phyloP scores from a whole-genome alignment of 345 rosid species.

The Capsella bursapastoris region DNA sequence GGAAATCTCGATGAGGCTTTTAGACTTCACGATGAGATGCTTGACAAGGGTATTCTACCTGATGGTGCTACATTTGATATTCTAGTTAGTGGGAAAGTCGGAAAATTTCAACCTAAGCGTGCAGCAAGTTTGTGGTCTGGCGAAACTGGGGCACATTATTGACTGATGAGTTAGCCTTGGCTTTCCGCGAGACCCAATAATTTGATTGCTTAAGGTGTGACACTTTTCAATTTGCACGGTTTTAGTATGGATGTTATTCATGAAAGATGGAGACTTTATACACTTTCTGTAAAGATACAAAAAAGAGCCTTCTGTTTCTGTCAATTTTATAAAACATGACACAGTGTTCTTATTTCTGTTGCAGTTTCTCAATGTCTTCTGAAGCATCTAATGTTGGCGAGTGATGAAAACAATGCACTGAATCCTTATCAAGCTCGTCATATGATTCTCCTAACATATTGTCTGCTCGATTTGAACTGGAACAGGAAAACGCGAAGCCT shows the following conservation, averaged over 20 bases:
- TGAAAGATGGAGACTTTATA: background rate
- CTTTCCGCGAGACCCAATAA: slow-evolving; percentile 10
- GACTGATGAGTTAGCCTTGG: slow-evolving; percentile 30
- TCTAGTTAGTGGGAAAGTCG: slow-evolving; percentile 57
- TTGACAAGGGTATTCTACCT: slow-evolving; percentile 75
- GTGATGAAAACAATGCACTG: background rate
- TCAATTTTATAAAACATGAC: slow-evolving; percentile 1
- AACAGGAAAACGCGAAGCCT: background rate
- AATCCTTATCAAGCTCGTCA: background rate
- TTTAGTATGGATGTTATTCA: background rate
- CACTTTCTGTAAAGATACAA: slow-evolving; percentile 11
- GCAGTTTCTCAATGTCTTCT: slow-evolving; percentile 11
- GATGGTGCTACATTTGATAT: slow-evolving; percentile 71
- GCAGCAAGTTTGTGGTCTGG: slow-evolving; percentile 34
- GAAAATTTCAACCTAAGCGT: slow-evolving; percentile 41
- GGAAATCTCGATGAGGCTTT: slow-evolving; percentile 76
- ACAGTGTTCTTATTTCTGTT: background rate
- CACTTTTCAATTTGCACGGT: slow-evolving; percentile 8
- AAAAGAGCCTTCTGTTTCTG: background rate
- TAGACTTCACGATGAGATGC: slow-evolving; percentile 83
- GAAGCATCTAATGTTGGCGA: slow-evolving; percentile 9
- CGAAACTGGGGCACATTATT: background rate
- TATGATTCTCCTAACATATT: slow-evolving; percentile 20
- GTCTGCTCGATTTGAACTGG: background rate
- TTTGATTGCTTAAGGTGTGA: slow-evolving; percentile 35